These are phyloP conservation scores for Saksenaea vasiformis DNA, from an alignment of 371 early-diverging fungal genomes.

Conservation along the genomic window DNA sequence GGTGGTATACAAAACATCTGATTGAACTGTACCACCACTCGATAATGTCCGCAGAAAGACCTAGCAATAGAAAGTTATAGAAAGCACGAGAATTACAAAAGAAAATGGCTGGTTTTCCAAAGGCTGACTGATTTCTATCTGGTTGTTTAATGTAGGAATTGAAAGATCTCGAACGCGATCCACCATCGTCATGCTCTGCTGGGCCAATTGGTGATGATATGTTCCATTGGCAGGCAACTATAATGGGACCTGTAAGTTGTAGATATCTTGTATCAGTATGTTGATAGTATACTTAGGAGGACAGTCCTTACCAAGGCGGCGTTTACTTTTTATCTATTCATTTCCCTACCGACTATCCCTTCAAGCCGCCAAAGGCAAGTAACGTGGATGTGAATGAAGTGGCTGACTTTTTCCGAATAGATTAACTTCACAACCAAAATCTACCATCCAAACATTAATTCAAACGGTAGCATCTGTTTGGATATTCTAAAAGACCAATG, in stretches of 20 bases:
- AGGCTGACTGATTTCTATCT: background rate
- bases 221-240: conserved; percentile 96
- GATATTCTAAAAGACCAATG: conserved; percentile 99
- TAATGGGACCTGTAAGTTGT: conserved; percentile 91
- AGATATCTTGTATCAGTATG: background rate
- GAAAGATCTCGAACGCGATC: conserved; percentile 94
- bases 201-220: conserved; percentile 91
- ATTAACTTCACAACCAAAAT: conserved; percentile 96
- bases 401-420: conserved; percentile 27
- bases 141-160: conserved; percentile 72
- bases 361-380: conserved; percentile 94
- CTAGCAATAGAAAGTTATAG: background rate
- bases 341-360: conserved; percentile 99
- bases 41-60: background rate
- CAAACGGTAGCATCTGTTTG: conserved; percentile 97
- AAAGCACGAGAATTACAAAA: background rate
- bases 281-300: conserved; percentile 26
- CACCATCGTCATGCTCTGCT: conserved; percentile 92
- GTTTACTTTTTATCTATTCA: conserved; percentile 98
- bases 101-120: background rate
- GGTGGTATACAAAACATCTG: background rate
- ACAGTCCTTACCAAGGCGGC: conserved; percentile 83
- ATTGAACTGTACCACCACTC: background rate
- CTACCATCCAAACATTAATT: conserved; percentile 99
- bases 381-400: background rate